Base-by-base conservation (phyloP, 495 filamentous ascomycete genomes). In the Wilcoxina mikolae region DNA sequence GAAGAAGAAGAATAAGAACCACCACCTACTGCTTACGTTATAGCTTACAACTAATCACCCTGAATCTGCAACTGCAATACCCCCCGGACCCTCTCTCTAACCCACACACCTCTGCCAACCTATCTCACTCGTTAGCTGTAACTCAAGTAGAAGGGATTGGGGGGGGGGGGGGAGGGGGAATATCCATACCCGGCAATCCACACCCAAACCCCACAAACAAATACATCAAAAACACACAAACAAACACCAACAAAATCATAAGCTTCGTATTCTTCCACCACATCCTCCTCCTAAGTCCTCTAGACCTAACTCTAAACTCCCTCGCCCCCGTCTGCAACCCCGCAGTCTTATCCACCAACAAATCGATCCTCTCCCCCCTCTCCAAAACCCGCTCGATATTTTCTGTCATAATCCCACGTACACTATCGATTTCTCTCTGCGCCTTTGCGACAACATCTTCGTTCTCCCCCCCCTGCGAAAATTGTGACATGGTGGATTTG, bases 231-330 rank as follows among this genome's bases (percentile, higher is more conserved):
- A 99, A 83, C 12, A 87, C 68, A 31, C 93, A 68, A 39, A 96
- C 91, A 45, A 95, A 60, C 1, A 74, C 78, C 60, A 99, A 68
- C 62, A 99, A 67, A 31, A 79, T 79, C 88, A 96, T 95, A 65
- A 65, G 50, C 70, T 93, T 91, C 18, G 90, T 76, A 71, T 98
- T 98, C 82, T 98, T 98, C 89, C 90, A 99, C 91, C 91, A 99
- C 93, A 96, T 96, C 63, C 79, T 73, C 68, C 91, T 74, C 72
- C 90, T 84, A 67, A 99, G 67, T 0, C 85, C 85, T 27, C 71
- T 68, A 46, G 75, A 74, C 42, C 68, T 63, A 0, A 59, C 47
- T 22, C 68, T 62, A 53, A 74, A 78, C 15, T 68, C 69, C 4
- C 46, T 56, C 15, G 73, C 68, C 7, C 53, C 56, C 2, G 53